Conservation (phyloP, 1,284 basidiomycete genomes). For the Microbotryum intermedium region DNA sequence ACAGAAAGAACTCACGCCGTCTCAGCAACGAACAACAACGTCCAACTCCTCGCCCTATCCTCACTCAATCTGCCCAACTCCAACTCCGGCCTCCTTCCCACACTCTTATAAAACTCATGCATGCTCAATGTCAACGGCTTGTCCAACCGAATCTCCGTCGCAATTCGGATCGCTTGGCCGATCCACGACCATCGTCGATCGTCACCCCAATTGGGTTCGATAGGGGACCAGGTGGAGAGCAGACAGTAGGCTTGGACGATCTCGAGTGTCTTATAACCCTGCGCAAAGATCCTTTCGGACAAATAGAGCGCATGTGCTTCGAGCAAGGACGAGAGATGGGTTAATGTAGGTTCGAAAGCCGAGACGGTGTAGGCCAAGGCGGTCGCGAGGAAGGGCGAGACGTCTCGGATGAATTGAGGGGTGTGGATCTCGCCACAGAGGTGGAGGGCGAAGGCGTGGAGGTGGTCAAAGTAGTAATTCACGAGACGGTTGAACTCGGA, state of each 20-base stretch:
- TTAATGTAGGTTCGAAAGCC: constrained; percentile 5
- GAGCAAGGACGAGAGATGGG: constrained; percentile 6
- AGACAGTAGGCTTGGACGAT: constrained; percentile 21
- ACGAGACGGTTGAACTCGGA: constrained; percentile 16
- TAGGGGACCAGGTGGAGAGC: constrained; percentile 15
- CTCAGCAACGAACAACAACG: constrained; percentile 14
- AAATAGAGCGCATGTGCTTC: constrained; percentile 11
- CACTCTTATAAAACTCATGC: constrained; percentile 13
- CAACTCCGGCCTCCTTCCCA: constrained; percentile 7
- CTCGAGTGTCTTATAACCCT: constrained; percentile 23
- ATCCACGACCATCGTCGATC: constrained; percentile 23
- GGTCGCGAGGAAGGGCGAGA: constrained; percentile 25
- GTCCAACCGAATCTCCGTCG: constrained; percentile 26
- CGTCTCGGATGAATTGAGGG: constrained; percentile 17
- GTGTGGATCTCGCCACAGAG: constrained; percentile 18
- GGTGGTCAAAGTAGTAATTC: constrained; percentile 14
- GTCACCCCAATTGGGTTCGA: constrained; percentile 26
- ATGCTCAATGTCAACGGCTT: constrained; percentile 14
- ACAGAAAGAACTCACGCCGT: constrained; percentile 10
- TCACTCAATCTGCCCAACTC: constrained; percentile 7
- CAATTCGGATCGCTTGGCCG: constrained; percentile 9
- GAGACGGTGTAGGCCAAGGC: constrained; percentile 10
- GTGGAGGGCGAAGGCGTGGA: constrained; percentile 16
- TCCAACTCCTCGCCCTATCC: constrained; percentile 16
- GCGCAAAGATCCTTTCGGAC: constrained; percentile 11